A percentile compares a stretch with the other conserved stretches of the same genome.
Conservation (phyloP, 176 grass and related monocot species). For the Avena insularis region DNA sequence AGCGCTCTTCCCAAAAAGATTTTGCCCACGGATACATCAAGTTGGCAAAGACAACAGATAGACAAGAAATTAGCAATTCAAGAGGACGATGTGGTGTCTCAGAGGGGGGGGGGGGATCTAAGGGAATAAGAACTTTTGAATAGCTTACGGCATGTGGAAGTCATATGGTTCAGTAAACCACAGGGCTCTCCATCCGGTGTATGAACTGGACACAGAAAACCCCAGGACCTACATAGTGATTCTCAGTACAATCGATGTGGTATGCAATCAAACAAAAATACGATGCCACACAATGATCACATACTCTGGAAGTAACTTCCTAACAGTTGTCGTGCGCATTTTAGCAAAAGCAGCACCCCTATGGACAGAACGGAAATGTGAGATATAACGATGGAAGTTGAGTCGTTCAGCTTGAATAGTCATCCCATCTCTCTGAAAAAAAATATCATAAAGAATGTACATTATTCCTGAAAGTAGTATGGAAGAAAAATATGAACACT, state of each 20-base stretch:
- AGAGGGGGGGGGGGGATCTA: background rate
- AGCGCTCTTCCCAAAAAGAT: background rate
- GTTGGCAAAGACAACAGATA: slow-evolving; percentile 25
- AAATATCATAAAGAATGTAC: slow-evolving; percentile 33
- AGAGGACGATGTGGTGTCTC: background rate
- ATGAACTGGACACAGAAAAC: slow-evolving; percentile 95
- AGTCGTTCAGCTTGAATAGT: slow-evolving; percentile 87
- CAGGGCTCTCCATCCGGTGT: slow-evolving; percentile 94
- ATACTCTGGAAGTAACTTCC: slow-evolving; percentile 97
- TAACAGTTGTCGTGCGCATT: slow-evolving; percentile 87
- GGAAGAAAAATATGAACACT: slow-evolving; percentile 18
- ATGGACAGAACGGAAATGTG: slow-evolving; percentile 95
- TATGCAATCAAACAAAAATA: slow-evolving; percentile 40
- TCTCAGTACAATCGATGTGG: slow-evolving; percentile 36
- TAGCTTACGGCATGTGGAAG: slow-evolving; percentile 80
- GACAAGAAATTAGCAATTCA: slow-evolving; percentile 6
- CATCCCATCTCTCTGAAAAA: slow-evolving; percentile 92
- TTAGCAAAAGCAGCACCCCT: slow-evolving; percentile 95
- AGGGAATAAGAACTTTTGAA: slow-evolving; percentile 34
- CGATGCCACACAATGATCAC: slow-evolving; percentile 37
- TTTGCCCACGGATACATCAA: background rate
- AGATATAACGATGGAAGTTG: slow-evolving; percentile 84
- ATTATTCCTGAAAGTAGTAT: slow-evolving; percentile 34
- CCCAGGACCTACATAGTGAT: slow-evolving; percentile 76
- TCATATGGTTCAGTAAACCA: slow-evolving; percentile 97